phyloP scores from a whole-genome alignment of 176 grass and related monocot species.

The Carex pumila region DNA sequence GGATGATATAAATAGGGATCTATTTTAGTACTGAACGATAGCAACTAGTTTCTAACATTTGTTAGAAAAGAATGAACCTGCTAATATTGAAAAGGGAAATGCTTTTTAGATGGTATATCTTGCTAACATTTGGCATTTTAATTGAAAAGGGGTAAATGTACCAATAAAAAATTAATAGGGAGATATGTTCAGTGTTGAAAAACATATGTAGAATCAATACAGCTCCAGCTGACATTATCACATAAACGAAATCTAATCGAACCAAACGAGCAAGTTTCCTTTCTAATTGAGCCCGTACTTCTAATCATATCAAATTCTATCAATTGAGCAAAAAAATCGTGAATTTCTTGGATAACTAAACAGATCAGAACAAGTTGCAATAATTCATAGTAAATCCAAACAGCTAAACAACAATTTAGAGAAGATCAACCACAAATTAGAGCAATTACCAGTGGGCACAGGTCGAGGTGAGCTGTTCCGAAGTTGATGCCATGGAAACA shows the following conservation, averaged over 20 bases:
- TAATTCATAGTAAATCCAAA: background rate
- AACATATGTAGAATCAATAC: background rate
- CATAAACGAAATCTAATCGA: background rate
- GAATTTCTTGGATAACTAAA: background rate
- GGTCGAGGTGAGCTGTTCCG: constrained; percentile 34
- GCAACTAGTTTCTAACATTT: background rate
- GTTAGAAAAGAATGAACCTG: background rate
- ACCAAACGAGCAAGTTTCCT: background rate
- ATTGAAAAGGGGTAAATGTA: background rate
- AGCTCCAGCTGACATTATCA: background rate
- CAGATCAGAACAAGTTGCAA: constrained; percentile 1
- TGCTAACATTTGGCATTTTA: background rate
- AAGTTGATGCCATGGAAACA: constrained; percentile 10
- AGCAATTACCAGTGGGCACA: constrained; percentile 51
- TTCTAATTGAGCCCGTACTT: background rate
- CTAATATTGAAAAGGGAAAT: background rate
- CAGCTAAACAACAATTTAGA: background rate
- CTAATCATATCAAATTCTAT: background rate
- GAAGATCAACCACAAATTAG: background rate
- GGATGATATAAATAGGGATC: background rate
- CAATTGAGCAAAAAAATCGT: background rate
- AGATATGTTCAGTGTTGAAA: background rate
- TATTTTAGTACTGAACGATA: background rate
- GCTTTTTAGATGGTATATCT: background rate
- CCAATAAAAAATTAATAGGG: background rate